Conservation (phyloP, 192 early-diverging fungal genomes). For the Mortierella antarctica region DNA sequence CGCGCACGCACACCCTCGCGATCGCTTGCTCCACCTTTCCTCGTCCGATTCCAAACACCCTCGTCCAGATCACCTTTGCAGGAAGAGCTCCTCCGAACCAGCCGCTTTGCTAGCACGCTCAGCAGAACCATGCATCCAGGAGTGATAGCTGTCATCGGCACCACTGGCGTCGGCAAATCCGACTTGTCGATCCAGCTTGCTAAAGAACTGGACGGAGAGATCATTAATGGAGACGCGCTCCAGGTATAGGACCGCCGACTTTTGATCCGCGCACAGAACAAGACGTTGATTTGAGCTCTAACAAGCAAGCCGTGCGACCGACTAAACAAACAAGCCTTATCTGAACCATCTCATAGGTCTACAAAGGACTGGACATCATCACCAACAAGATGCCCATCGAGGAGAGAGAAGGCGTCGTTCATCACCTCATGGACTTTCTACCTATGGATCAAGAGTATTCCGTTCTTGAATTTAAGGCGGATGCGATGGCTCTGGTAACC, state of each 20-base stretch:
- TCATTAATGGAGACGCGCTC: slow-evolving; percentile 96
- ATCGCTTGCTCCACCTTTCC: not conserved
- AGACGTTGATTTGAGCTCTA: not conserved
- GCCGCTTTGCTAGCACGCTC: slow-evolving; percentile 1
- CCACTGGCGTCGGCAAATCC: slow-evolving; percentile 98
- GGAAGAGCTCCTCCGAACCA: not conserved
- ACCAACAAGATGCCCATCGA: slow-evolving; percentile 91
- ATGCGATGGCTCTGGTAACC: slow-evolving; percentile 75
- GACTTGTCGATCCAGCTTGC: slow-evolving; percentile 90
- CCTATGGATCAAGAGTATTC: slow-evolving; percentile 81
- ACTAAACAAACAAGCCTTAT: not conserved
- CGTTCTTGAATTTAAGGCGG: slow-evolving; percentile 85
- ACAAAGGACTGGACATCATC: slow-evolving; percentile 89
- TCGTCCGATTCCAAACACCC: not conserved
- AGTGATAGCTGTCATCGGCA: slow-evolving; percentile 78
- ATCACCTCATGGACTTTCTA: slow-evolving; percentile 90
- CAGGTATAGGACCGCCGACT: slow-evolving; percentile 65
- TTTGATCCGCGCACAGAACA: not conserved
- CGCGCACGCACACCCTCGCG: not conserved
- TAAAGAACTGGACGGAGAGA: slow-evolving; percentile 82
- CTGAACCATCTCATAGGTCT: slow-evolving; percentile 67
- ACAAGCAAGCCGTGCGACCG: not conserved
- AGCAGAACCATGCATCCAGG: slow-evolving; percentile 47
- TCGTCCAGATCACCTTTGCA: too few relatives aligned
- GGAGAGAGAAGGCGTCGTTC: slow-evolving; percentile 76